These are phyloP conservation scores for Flaveria robusta DNA, from an alignment of 129 eudicot species.

Conservation along the genomic window DNA sequence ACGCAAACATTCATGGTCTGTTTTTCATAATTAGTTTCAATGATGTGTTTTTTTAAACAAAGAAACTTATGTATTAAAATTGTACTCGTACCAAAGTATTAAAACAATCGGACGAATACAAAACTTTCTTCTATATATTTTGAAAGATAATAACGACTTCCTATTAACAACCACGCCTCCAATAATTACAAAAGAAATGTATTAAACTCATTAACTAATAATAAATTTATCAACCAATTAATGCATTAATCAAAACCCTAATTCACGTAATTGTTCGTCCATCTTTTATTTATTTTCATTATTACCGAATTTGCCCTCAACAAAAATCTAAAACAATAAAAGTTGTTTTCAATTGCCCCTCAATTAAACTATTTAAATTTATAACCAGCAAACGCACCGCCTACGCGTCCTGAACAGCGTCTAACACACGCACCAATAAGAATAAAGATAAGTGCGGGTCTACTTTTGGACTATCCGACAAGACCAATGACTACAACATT, in stretches of 20 bases:
- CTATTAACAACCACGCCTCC: too few species aligned
- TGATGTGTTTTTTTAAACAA: too few species aligned
- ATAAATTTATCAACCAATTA: too few species aligned
- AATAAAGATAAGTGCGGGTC: slow-evolving; percentile 28
- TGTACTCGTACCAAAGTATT: too few species aligned
- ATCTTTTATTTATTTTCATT: slow-evolving; percentile 19
- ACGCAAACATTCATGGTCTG: too few species aligned
- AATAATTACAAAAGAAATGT: too few species aligned
- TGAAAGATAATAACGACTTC: too few species aligned
- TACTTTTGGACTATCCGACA: slow-evolving; percentile 31
- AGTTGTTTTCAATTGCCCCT: slow-evolving; percentile 20
- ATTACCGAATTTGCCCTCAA: slow-evolving; percentile 30
- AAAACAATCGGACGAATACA: too few species aligned
- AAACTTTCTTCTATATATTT: too few species aligned
- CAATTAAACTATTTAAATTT: slow-evolving; percentile 14
- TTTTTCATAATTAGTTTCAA: too few species aligned
- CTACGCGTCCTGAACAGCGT: background rate
- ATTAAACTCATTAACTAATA: too few species aligned
- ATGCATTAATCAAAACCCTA: slow-evolving; percentile 33
- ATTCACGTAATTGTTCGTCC: slow-evolving; percentile 20
- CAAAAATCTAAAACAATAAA: slow-evolving; percentile 17
- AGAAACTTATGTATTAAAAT: too few species aligned
- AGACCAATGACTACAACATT: slow-evolving; percentile 26
- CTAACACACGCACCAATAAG: background rate
- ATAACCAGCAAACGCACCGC: background rate